Evolutionary conservation across 2,329 filamentous ascomycete species (phyloP).

Genomic region (Chrysosporium queenslandicum): DNA sequence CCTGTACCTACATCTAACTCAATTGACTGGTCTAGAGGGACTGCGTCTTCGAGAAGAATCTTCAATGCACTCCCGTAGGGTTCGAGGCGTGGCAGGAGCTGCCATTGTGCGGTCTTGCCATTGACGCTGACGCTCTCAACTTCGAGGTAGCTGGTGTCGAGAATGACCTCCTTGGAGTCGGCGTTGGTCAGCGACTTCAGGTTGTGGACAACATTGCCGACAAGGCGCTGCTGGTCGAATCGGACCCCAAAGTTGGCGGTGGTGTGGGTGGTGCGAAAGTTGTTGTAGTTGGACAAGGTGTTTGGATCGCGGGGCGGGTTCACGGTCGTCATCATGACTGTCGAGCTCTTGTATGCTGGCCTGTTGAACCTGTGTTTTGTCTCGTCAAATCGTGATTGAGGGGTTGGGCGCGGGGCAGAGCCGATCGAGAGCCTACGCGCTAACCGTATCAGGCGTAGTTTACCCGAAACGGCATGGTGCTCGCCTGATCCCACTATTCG

Average conservation of each 20-base stretch:
- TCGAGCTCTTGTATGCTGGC: too few relatives aligned
- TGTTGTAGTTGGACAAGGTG: slow-evolving; percentile 83
- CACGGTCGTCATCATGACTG: slow-evolving; percentile 23
- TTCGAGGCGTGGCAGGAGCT: slow-evolving; percentile 57
- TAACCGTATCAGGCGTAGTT: too few relatives aligned
- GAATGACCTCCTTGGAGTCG: slow-evolving; percentile 63
- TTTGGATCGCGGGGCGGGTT: slow-evolving; percentile 63
- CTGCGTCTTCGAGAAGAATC: slow-evolving; percentile 39
- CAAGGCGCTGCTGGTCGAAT: slow-evolving; percentile 67
- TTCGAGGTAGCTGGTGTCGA: slow-evolving; percentile 79
- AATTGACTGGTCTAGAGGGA: slow-evolving; percentile 40
- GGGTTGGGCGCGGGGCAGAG: too few relatives aligned
- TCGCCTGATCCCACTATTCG: too few relatives aligned
- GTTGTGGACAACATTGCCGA: slow-evolving; percentile 64
- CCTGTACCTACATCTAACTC: slow-evolving; percentile 38
- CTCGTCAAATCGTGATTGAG: too few relatives aligned
- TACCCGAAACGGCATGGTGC: too few relatives aligned
- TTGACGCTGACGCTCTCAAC: slow-evolving; percentile 63
- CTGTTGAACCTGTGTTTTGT: too few relatives aligned
- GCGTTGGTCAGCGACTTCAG: slow-evolving; percentile 67
- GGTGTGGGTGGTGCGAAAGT: slow-evolving; percentile 76
- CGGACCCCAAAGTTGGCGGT: slow-evolving; percentile 71
- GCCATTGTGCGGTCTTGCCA: slow-evolving; percentile 56
- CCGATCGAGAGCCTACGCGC: too few relatives aligned
- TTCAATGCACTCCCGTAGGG: slow-evolving; percentile 51